Evolutionary conservation across 2,329 filamentous ascomycete species (phyloP), one percentile per base, ranked within the genome.

Genomic region (Alternaria alternata): DNA sequence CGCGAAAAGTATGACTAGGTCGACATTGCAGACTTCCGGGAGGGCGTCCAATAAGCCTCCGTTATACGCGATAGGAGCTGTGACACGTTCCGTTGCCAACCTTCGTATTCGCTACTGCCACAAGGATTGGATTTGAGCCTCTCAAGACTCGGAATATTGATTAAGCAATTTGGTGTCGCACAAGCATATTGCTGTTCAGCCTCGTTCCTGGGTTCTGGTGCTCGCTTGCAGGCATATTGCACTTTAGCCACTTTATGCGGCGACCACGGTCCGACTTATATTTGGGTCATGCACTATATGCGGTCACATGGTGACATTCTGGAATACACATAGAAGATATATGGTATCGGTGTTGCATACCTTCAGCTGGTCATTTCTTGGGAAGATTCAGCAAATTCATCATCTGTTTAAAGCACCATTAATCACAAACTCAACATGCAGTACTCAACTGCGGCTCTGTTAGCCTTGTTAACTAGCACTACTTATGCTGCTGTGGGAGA

Each of bases 211-310:
- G 56, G 36, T 57, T 51, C 30, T 34, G 51, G 56, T 53, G 41
- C 44, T 51, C 53, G 56, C 53, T 61, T 58, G 53, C 53, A 48
- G 44, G 47, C 54, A 39, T 57, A 34, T 44, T 26, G 42, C 39
- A 61, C 53, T 67, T 61, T 73, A 71, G 54, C 60, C 61, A 62
- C 54, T 65, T 66, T 66, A 63, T 59, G 58, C 72, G 72, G 71
- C 59, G 56, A 61, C 60, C 57, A 63, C 74, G 74, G 73, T 67
- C 74, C 74, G 74, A 63, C 62, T 58, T 48, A 66, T 66, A 57
- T 65, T 64, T 56, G 61, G 63, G 59, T 47, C 49, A 22, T 54
- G 59, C 48, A 57, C 53, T 57, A 62, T 64, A 57, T 57, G 38
- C 42, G 52, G 54, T 69, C 69, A 73, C 66, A 68, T 71, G 64